Conservation (phyloP, 1,284 basidiomycete genomes). For the Cutaneotrichosporon dermatis region DNA sequence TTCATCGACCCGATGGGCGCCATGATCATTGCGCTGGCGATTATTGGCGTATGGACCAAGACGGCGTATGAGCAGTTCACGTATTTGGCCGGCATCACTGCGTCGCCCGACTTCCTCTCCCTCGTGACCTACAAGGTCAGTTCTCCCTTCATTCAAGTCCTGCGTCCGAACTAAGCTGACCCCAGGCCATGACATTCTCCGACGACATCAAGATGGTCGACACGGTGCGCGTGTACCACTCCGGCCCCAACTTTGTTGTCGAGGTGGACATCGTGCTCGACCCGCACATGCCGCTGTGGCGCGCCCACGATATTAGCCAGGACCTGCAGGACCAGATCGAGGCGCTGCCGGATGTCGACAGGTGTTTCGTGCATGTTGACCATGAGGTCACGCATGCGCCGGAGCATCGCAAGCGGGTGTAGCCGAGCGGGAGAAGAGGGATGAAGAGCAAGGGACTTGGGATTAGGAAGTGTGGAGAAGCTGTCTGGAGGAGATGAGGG, state of each 20-base stretch:
- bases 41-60: conserved; percentile 73
- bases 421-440: not conserved
- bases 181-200: conserved; percentile 69
- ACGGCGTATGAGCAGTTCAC: conserved; percentile 76
- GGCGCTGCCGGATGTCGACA: conserved; percentile 80
- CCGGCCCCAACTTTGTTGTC: conserved; percentile 74
- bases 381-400: conserved; percentile 75
- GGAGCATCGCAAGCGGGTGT: conserved; percentile 28
- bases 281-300: conserved; percentile 80
- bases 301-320: conserved; percentile 88
- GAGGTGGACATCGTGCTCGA: conserved; percentile 94
- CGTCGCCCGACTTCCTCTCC: conserved; percentile 83
- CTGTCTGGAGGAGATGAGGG: no score
- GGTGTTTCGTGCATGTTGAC: conserved; percentile 90
- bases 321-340: conserved; percentile 92
- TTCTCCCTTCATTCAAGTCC: no score
- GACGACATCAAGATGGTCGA: conserved; percentile 81
- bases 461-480: no score
- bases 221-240: conserved; percentile 80
- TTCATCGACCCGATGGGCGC: conserved; percentile 49
- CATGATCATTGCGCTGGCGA: conserved; percentile 65
- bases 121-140: conserved; percentile 78
- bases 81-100: conserved; percentile 83
- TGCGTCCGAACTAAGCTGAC: no score
- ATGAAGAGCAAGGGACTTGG: no score